Evolutionary conservation across 2,329 filamentous ascomycete species (phyloP), one percentile per base, ranked within the genome.

Genomic region (Fusarium paranaense): DNA sequence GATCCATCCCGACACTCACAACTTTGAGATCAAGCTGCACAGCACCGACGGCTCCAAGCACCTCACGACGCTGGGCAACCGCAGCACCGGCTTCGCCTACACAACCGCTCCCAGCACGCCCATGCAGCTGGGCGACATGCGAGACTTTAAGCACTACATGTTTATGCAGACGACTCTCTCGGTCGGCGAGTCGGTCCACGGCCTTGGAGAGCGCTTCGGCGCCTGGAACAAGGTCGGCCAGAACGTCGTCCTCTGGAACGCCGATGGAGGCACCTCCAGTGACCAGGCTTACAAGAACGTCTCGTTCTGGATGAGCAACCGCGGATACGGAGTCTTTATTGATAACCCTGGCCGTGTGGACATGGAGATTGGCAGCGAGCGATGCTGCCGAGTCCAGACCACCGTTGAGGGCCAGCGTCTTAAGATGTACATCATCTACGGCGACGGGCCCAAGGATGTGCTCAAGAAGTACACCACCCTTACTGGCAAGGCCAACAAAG

Each of bases 201-300:
- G 93, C 0, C 86, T 95, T 5, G 93, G 93, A 2, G 93, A 95
- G 82, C 87, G 93, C 16, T 95, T 95, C 78, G 93, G 93, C 0
- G 89, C 92, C 8, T 93, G 93, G 82, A 92, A 93, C 80, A 95
- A 94, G 81, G 90, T 94, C 47, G 93, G 93, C 14, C 93, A 95
- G 81, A 86, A 87, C 14, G 84, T 95, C 10, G 86, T 89, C 65
- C 87, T 95, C 9, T 91, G 89, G 88, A 91, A 91, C 73, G 86
- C 87, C 16, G 89, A 91, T 74, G 89, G 89, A 7, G 92, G 92
- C 11, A 93, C 92, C 0, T 91, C 89, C 0, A 91, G 89, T 72
- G 91, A 93, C 64, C 91, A 93, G 79, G 91, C 91, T 1, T 94
- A 94, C 82, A 94, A 93, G 83, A 94, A 93, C 78, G 82, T 93